These are phyloP conservation scores for Neopestalotiopsis clavispora DNA, from an alignment of 2,329 filamentous ascomycete genomes.

Conservation along the genomic window DNA sequence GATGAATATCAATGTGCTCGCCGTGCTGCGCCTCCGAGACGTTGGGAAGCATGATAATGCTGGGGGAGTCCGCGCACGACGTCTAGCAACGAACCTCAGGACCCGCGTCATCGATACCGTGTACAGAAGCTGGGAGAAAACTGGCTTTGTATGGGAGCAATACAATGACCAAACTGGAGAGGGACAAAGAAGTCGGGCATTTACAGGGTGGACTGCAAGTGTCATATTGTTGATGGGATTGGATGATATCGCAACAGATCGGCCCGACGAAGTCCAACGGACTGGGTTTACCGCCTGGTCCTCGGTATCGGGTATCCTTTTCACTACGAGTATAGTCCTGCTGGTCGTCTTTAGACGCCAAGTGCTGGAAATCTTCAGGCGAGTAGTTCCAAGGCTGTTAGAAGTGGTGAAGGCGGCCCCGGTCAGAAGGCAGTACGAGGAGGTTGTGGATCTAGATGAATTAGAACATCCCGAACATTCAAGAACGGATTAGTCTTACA, in stretches of 20 bases:
- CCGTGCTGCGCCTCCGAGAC: constrained; percentile 60
- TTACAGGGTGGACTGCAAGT: constrained; percentile 76
- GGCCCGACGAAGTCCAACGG: neutral
- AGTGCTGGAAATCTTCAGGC: neutral
- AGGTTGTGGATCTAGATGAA: neutral
- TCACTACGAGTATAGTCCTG: neutral
- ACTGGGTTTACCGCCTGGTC: neutral
- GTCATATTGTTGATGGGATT: constrained; percentile 74
- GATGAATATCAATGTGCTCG: constrained; percentile 42
- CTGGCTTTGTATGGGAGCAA: constrained; percentile 75
- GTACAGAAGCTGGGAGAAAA: constrained; percentile 62
- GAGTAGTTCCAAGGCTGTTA: neutral
- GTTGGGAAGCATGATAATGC: constrained; percentile 17
- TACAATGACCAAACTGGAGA: constrained; percentile 70
- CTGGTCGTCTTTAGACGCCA: neutral
- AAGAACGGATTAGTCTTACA: neutral
- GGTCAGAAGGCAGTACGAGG: neutral
- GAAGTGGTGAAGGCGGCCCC: too few species aligned
- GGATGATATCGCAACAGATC: constrained; percentile 40
- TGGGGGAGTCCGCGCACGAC: constrained; percentile 16
- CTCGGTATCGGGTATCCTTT: neutral
- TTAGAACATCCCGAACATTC: neutral
- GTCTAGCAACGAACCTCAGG: constrained; percentile 25
- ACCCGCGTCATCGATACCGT: constrained; percentile 22
- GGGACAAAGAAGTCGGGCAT: constrained; percentile 72